These are phyloP conservation scores for Fagopyrum tataricum DNA, from an alignment of 148 eudicot genomes.

Conservation along the genomic window DNA sequence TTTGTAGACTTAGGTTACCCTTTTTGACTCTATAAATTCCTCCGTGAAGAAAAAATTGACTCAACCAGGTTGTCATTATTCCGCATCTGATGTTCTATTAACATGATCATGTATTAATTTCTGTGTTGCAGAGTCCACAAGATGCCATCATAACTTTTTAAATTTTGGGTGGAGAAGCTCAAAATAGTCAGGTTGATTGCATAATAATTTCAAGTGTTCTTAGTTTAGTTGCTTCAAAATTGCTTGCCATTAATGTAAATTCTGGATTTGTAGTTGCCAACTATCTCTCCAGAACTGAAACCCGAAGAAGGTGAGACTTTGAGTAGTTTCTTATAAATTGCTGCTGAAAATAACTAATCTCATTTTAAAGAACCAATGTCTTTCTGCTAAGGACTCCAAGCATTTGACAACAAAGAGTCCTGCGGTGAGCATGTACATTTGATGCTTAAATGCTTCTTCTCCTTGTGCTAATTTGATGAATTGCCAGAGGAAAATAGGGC, in stretches of 20 bases:
- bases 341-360: conserved; percentile 42
- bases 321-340: conserved; percentile 48
- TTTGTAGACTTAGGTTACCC: neutral
- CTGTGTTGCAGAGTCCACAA: conserved; percentile 58
- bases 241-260: neutral
- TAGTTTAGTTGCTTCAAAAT: neutral
- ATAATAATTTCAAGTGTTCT: conserved; percentile 4
- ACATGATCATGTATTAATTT: neutral
- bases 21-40: neutral
- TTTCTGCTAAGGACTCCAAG: conserved; percentile 47
- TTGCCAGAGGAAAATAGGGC: conserved; percentile 41
- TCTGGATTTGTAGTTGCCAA: too few species aligned
- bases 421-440: conserved; percentile 28
- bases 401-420: conserved; percentile 30
- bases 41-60: neutral
- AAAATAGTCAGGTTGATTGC: conserved; percentile 74
- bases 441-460: conserved; percentile 23
- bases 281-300: conserved; percentile 40
- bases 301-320: conserved; percentile 36
- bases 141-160: conserved; percentile 88
- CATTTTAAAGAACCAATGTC: conserved; percentile 43
- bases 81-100: neutral
- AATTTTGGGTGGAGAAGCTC: conserved; percentile 96
- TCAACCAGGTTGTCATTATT: neutral
- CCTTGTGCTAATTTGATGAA: conserved; percentile 38